Evolutionary conservation across 371 early-diverging fungal genomes (phyloP).

Genomic region (Circinella minor): DNA sequence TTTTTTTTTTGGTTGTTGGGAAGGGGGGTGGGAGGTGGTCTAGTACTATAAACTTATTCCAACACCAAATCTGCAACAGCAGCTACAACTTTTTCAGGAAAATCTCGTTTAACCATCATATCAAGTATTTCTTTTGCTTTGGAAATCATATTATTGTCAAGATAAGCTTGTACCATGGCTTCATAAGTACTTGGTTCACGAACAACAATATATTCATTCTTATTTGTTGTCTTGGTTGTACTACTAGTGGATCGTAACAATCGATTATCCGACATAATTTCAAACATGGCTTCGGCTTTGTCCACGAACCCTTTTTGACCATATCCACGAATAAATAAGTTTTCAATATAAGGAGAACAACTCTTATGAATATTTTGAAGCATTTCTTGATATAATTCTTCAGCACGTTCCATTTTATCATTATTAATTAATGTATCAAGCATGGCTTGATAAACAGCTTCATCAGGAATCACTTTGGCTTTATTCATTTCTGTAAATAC

Average conservation of each 20-base stretch:
- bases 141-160: slow-evolving; percentile 48
- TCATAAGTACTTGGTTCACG: slow-evolving; percentile 71
- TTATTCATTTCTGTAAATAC: slow-evolving; percentile 57
- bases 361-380: slow-evolving; percentile 28
- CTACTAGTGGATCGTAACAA: slow-evolving; percentile 1
- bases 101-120: slow-evolving; percentile 49
- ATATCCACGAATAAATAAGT: slow-evolving; percentile 66
- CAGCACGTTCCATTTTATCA: slow-evolving; percentile 47
- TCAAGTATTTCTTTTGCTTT: slow-evolving; percentile 50
- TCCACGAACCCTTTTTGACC: slow-evolving; percentile 49
- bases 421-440: slow-evolving; percentile 61
- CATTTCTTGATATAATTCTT: slow-evolving; percentile 43
- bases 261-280: slow-evolving; percentile 59
- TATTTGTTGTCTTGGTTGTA: not conserved
- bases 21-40: too few species aligned
- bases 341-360: slow-evolving; percentile 66
- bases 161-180: slow-evolving; percentile 63
- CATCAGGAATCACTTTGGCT: slow-evolving; percentile 49
- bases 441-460: slow-evolving; percentile 64
- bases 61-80: slow-evolving; percentile 41
- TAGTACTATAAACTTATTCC: slow-evolving; percentile 15
- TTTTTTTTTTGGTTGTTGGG: too few species aligned
- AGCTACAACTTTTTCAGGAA: slow-evolving; percentile 52
- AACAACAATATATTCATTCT: slow-evolving; percentile 27
- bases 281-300: slow-evolving; percentile 57